phyloP scores from a whole-genome alignment of 1,139 yeast genomes.

The Geotrichum aggregatum region DNA sequence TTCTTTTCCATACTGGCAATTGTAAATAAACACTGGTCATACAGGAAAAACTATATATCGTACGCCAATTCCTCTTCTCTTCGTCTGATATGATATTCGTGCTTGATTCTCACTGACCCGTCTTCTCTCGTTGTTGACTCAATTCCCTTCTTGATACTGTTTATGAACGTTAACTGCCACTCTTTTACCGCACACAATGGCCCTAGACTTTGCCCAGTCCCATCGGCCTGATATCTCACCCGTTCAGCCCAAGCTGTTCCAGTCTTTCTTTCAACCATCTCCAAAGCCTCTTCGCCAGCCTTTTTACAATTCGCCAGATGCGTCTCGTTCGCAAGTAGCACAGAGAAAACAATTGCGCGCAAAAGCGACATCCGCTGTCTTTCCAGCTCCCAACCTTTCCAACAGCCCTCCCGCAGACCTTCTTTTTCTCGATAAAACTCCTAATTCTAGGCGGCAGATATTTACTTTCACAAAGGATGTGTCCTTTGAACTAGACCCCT shows the following conservation, averaged over 20 bases:
- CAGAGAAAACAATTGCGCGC: neutral
- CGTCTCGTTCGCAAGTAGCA: neutral
- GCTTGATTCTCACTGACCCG: neutral
- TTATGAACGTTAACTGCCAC: neutral
- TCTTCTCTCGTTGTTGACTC: slow-evolving; percentile 23
- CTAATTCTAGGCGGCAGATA: slow-evolving; percentile 11
- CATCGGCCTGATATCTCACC: slow-evolving; percentile 1
- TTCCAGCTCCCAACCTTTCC: slow-evolving; percentile 15
- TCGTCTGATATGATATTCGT: slow-evolving; percentile 2
- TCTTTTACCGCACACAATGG: slow-evolving; percentile 2
- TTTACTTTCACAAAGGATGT: slow-evolving; percentile 2
- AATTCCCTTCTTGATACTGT: slow-evolving; percentile 20
- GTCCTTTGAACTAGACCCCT: slow-evolving; percentile 9
- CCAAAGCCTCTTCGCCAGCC: slow-evolving; percentile 1
- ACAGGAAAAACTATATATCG: slow-evolving; percentile 3
- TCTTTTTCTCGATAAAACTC: slow-evolving; percentile 18
- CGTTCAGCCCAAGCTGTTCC: neutral
- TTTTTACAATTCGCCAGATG: no score
- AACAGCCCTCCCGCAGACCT: slow-evolving; percentile 21
- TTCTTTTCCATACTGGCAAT: no score
- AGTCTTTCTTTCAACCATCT: slow-evolving; percentile 3
- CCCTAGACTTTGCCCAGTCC: slow-evolving; percentile 6
- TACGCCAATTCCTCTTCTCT: slow-evolving; percentile 21
- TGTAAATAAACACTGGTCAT: no score
- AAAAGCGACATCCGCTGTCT: slow-evolving; percentile 2